A percentile compares a stretch with the other conserved stretches of the same genome.
These are phyloP conservation scores for Fraxinus greggii DNA, from an alignment of 305 asterid species.

Conservation along the genomic window DNA sequence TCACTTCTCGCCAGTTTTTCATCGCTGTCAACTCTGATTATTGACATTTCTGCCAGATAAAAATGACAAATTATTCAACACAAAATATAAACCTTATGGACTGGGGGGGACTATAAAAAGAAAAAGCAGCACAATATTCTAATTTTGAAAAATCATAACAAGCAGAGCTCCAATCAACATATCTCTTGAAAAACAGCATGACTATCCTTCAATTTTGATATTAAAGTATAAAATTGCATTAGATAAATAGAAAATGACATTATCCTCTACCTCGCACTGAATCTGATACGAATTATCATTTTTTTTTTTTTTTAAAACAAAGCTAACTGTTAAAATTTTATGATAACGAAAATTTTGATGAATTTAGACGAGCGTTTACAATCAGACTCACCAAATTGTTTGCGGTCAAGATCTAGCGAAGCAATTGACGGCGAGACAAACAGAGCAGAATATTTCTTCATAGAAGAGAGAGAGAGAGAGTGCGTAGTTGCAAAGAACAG, in stretches of 20 bases:
- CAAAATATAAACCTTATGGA: background rate
- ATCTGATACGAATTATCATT: background rate
- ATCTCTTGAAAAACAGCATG: background rate
- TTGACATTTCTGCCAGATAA: background rate
- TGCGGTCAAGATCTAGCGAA: slow-evolving; percentile 58
- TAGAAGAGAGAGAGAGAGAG: slow-evolving; percentile 30
- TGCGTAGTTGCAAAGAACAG: slow-evolving; percentile 47
- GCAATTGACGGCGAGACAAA: slow-evolving; percentile 41
- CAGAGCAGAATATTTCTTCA: slow-evolving; percentile 25
- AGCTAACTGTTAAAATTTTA: background rate
- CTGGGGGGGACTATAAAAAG: background rate
- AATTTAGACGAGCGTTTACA: slow-evolving; percentile 5
- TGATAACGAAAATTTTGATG: slow-evolving; percentile 1
- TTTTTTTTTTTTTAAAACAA: background rate
- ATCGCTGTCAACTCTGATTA: background rate
- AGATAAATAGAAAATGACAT: background rate
- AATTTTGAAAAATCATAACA: background rate
- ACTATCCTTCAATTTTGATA: background rate
- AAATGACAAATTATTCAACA: background rate
- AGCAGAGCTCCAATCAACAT: background rate
- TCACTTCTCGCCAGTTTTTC: background rate
- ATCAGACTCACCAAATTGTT: slow-evolving; percentile 37
- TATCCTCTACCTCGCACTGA: background rate
- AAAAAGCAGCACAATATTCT: background rate
- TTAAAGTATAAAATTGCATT: background rate